phyloP scores from a whole-genome alignment of 176 grass and related monocot genomes.

The Guadua angustifolia region DNA sequence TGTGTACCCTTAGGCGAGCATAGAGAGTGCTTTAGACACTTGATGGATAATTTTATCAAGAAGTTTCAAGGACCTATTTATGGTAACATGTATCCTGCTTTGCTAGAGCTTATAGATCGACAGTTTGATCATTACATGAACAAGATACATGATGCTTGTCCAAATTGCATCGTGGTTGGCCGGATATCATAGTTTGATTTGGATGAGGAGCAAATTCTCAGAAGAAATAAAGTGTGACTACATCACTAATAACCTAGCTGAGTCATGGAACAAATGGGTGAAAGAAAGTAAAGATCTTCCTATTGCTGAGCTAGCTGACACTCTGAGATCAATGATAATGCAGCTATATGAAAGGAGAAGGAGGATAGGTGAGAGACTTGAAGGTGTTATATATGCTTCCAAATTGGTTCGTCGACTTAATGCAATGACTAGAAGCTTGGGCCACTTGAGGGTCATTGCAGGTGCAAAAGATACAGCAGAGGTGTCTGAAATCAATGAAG shows the following conservation, averaged over 20 bases:
- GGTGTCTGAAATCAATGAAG: neutral
- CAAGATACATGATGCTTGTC: neutral
- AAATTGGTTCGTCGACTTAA: no score
- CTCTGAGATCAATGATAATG: no score
- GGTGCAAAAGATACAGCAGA: neutral
- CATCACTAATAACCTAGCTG: neutral
- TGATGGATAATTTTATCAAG: neutral
- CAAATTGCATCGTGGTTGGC: no score
- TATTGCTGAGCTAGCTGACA: no score
- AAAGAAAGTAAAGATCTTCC: no score
- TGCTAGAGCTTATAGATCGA: no score
- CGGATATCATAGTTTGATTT: no score
- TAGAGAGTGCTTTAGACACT: no score
- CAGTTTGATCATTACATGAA: neutral
- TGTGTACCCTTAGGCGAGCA: no score
- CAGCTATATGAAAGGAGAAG: no score
- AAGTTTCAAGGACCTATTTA: neutral
- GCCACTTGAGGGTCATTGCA: neutral
- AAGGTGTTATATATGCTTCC: constrained; percentile 3
- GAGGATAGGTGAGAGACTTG: no score
- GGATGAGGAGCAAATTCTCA: neutral
- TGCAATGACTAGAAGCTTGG: neutral
- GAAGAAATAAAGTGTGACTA: neutral
- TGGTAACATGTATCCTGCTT: neutral
- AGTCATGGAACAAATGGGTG: no score